Evolutionary conservation across 73 alveolate species (phyloP).

Genomic region (Paramecium sonneborni): DNA sequence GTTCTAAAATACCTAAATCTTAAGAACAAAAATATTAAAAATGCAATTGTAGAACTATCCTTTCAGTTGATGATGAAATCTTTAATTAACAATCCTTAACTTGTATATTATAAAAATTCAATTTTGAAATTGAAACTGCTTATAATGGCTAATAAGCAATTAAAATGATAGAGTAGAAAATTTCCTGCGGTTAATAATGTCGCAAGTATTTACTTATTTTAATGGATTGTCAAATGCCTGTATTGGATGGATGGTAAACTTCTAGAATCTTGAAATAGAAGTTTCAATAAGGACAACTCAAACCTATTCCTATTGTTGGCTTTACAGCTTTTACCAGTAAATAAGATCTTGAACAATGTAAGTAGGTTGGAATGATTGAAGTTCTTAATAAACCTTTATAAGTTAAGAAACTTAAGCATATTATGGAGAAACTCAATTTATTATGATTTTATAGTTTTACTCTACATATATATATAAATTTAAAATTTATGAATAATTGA

Average conservation of each 20-base stretch:
- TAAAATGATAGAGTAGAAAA: slow-evolving; percentile 10
- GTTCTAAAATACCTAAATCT: neutral
- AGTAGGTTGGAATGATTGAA: slow-evolving; percentile 25
- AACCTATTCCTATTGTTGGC: slow-evolving; percentile 14
- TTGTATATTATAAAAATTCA: slow-evolving; percentile 1
- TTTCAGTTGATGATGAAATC: slow-evolving; percentile 57
- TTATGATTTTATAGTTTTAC: neutral
- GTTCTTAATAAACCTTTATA: slow-evolving; percentile 40
- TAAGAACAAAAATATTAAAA: neutral
- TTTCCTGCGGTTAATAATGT: neutral
- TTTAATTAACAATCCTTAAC: slow-evolving; percentile 34
- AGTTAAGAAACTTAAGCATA: neutral
- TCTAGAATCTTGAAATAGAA: neutral
- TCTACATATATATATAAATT: neutral
- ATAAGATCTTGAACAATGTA: slow-evolving; percentile 1
- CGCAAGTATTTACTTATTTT: neutral
- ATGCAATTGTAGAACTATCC: slow-evolving; percentile 37
- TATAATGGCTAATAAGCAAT: slow-evolving; percentile 57
- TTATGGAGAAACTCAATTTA: slow-evolving; percentile 1
- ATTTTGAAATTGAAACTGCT: slow-evolving; percentile 34
- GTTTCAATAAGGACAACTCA: neutral
- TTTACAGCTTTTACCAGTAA: slow-evolving; percentile 51
- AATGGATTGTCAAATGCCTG: slow-evolving; percentile 57
- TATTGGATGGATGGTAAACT: slow-evolving; percentile 49
- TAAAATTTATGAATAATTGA: neutral